A percentile compares a stretch with the other conserved stretches of the same genome.
Conservation (phyloP, 2,329 filamentous ascomycete species). For the Cladosporium colombiae region DNA sequence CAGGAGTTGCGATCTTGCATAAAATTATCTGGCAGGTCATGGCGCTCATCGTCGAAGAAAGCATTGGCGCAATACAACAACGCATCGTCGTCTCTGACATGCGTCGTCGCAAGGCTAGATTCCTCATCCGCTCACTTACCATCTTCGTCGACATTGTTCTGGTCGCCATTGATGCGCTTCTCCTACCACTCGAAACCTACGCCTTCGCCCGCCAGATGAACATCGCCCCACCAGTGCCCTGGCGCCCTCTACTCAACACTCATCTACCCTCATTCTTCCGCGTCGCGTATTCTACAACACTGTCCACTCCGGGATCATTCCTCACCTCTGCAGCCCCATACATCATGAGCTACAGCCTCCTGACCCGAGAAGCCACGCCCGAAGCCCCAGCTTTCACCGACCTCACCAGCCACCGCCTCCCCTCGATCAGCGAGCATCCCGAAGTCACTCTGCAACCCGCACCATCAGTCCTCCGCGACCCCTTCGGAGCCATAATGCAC, state of each 20-base stretch:
- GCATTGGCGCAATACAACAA: conserved; percentile 24
- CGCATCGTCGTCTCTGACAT: conserved; percentile 17
- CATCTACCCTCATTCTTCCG: conserved; percentile 24
- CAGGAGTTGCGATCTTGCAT: conserved; percentile 24
- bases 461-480: conserved; percentile 21
- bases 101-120: conserved; percentile 21
- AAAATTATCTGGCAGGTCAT: conserved; percentile 23
- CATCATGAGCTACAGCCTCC: conserved; percentile 15
- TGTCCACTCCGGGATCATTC: conserved; percentile 3
- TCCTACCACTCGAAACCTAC: conserved; percentile 33
- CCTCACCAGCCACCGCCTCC: conserved; percentile 29
- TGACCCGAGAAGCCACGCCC: conserved; percentile 12
- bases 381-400: conserved; percentile 22
- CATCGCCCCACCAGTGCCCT: conserved; percentile 30
- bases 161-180: conserved; percentile 26
- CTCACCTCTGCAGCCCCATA: conserved; percentile 22
- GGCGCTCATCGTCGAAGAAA: conserved; percentile 25
- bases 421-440: conserved; percentile 24
- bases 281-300: conserved; percentile 23
- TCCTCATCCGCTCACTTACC: conserved; percentile 21
- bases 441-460: not conserved
- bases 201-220: conserved; percentile 30
- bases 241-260: conserved; percentile 23
- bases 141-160: conserved; percentile 23
- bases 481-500: conserved; percentile 30